phyloP scores from a whole-genome alignment of 192 early-diverging fungal species.

The Glomus cerebriforme region DNA sequence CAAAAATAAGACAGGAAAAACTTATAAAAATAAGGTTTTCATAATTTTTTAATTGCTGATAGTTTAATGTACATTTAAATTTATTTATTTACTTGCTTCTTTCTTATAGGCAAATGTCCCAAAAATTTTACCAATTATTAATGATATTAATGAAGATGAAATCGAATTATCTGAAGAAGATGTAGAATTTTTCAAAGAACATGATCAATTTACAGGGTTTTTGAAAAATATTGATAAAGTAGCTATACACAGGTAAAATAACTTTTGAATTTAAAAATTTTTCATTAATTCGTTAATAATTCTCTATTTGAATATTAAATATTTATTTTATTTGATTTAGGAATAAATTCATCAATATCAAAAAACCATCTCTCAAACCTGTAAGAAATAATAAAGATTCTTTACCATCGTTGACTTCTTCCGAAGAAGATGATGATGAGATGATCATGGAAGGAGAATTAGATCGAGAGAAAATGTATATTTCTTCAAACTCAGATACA shows the following conservation, averaged over 20 bases:
- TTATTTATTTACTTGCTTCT: too few species aligned
- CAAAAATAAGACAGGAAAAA: too few species aligned
- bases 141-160: conserved; percentile 60
- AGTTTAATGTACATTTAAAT: too few species aligned
- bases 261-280: conserved; percentile 38
- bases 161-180: conserved; percentile 66
- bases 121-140: conserved; percentile 46
- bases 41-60: too few species aligned
- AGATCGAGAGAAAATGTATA: conserved; percentile 25
- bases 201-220: conserved; percentile 62
- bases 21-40: too few species aligned
- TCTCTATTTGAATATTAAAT: too few species aligned
- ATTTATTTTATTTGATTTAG: background rate
- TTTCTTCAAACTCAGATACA: conserved; percentile 45
- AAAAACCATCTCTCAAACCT: background rate
- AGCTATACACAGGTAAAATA: conserved; percentile 66
- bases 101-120: conserved; percentile 39
- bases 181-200: conserved; percentile 70
- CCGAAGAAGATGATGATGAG: conserved; percentile 47
- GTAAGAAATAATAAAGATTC: background rate
- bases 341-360: background rate
- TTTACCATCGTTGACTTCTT: conserved; percentile 17
- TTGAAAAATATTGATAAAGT: conserved; percentile 64
- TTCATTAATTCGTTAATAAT: conserved; percentile 40
- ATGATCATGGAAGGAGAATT: conserved; percentile 43